A percentile compares a stretch with the other conserved stretches of the same genome.
Conservation (phyloP, 345 rosid species). For the Sisymbrium altissimum region DNA sequence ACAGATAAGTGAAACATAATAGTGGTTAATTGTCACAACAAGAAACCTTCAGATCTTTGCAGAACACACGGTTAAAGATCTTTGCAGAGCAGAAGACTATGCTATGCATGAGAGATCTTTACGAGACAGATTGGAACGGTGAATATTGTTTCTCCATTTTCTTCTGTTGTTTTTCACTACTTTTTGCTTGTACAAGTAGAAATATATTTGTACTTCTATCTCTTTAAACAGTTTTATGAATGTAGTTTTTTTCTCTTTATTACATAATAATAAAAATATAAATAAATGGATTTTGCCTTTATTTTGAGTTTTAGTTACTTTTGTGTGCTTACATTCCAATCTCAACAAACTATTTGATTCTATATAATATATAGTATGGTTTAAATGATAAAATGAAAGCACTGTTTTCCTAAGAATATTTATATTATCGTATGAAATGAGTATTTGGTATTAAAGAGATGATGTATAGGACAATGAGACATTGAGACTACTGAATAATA, state of each 20-base stretch:
- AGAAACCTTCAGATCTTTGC: constrained; percentile 7
- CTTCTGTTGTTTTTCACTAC: not conserved
- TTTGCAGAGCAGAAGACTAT: constrained; percentile 15
- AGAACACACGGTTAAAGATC: not conserved
- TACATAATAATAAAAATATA: not conserved
- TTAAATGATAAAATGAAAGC: not conserved
- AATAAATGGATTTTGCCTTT: not conserved
- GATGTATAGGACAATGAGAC: not conserved
- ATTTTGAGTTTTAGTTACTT: not conserved
- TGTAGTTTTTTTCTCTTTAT: not conserved
- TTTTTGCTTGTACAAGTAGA: constrained; percentile 21
- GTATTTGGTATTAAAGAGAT: not conserved
- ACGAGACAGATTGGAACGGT: constrained; percentile 10
- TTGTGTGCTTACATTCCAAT: not conserved
- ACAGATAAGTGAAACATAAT: not conserved
- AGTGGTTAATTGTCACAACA: not conserved
- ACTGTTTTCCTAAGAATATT: not conserved
- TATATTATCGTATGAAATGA: not conserved
- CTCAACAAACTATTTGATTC: constrained; percentile 2
- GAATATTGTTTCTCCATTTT: not conserved
- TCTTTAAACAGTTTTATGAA: constrained; percentile 8
- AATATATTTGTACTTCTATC: constrained; percentile 13
- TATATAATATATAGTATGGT: no score
- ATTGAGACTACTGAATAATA: not conserved
- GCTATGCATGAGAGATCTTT: constrained; percentile 23